Evolutionary conservation across 2,329 filamentous ascomycete genomes (phyloP).

Genomic region (Biscogniauxia marginata): DNA sequence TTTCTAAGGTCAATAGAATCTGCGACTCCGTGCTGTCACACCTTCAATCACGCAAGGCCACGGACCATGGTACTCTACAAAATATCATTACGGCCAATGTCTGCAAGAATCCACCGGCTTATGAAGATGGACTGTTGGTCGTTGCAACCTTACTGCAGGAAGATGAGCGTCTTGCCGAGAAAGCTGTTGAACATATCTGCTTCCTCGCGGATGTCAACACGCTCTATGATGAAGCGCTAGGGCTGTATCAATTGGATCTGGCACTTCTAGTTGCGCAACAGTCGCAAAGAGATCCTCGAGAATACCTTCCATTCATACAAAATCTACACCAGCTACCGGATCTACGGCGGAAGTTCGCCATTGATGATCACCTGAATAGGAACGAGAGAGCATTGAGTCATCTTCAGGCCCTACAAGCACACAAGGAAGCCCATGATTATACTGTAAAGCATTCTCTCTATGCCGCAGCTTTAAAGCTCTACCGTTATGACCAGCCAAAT

Average conservation of each 20-base stretch:
- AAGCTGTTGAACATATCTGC: slow-evolving; percentile 93
- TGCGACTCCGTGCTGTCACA: slow-evolving; percentile 79
- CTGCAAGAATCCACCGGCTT: slow-evolving; percentile 86
- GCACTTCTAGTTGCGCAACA: slow-evolving; percentile 90
- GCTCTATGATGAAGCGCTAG: slow-evolving; percentile 86
- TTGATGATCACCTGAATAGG: slow-evolving; percentile 83
- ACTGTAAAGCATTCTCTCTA: slow-evolving; percentile 79
- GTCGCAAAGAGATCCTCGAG: slow-evolving; percentile 89
- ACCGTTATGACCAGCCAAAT: slow-evolving; percentile 73
- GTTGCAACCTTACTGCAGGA: slow-evolving; percentile 72
- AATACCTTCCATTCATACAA: slow-evolving; percentile 94
- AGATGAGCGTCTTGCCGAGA: slow-evolving; percentile 72
- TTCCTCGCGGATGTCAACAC: slow-evolving; percentile 93
- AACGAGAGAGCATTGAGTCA: slow-evolving; percentile 74
- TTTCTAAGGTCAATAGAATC: slow-evolving; percentile 77
- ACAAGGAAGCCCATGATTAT: slow-evolving; percentile 78
- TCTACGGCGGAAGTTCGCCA: slow-evolving; percentile 72
- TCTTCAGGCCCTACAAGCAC: slow-evolving; percentile 69
- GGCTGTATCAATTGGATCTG: slow-evolving; percentile 87
- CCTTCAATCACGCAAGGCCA: slow-evolving; percentile 59
- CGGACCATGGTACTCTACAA: slow-evolving; percentile 62
- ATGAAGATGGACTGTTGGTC: slow-evolving; percentile 78
- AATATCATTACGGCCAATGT: slow-evolving; percentile 94
- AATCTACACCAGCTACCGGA: slow-evolving; percentile 73
- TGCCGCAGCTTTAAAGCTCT: slow-evolving; percentile 71